These are phyloP conservation scores for Onygenales sp. DNA, from an alignment of 2,329 filamentous ascomycete genomes.

Conservation along the genomic window DNA sequence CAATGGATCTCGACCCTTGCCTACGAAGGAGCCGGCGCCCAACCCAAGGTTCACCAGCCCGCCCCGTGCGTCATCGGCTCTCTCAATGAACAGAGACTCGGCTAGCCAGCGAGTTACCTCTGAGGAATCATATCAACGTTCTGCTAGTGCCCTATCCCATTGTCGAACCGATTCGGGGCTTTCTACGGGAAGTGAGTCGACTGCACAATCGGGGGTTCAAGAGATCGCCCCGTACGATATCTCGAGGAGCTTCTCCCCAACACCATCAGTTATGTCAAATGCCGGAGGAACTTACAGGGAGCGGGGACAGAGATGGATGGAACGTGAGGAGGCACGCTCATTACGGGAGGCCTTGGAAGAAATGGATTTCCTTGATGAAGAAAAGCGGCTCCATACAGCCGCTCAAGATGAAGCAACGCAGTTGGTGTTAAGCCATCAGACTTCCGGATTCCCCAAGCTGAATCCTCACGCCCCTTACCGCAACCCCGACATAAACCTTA, in stretches of 20 bases:
- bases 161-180: conserved; percentile 23
- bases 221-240: conserved; percentile 18
- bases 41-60: conserved; percentile 20
- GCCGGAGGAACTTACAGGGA: conserved; percentile 41
- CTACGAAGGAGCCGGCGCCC: conserved; percentile 35
- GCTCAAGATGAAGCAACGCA: conserved; percentile 56
- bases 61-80: conserved; percentile 33
- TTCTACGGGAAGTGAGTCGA: conserved; percentile 14
- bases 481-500: conserved; percentile 31
- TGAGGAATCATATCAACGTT: conserved; percentile 23
- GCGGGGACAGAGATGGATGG: conserved; percentile 44
- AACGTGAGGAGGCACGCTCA: conserved; percentile 49
- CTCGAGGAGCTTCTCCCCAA: conserved; percentile 28
- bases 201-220: conserved; percentile 30
- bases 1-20: conserved; percentile 51
- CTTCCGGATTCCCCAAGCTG: conserved; percentile 40
- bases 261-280: conserved; percentile 22
- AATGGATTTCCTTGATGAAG: conserved; percentile 49
- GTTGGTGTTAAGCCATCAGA: conserved; percentile 54
- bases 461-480: conserved; percentile 40
- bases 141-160: conserved; percentile 33
- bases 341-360: conserved; percentile 49
- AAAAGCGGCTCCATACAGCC: conserved; percentile 41
- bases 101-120: conserved; percentile 12
- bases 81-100: conserved; percentile 26